Evolutionary conservation across 768 basidiomycete genomes (phyloP), one percentile per base, ranked within the genome.

Genomic region (Pleurotus cornucopiae): DNA sequence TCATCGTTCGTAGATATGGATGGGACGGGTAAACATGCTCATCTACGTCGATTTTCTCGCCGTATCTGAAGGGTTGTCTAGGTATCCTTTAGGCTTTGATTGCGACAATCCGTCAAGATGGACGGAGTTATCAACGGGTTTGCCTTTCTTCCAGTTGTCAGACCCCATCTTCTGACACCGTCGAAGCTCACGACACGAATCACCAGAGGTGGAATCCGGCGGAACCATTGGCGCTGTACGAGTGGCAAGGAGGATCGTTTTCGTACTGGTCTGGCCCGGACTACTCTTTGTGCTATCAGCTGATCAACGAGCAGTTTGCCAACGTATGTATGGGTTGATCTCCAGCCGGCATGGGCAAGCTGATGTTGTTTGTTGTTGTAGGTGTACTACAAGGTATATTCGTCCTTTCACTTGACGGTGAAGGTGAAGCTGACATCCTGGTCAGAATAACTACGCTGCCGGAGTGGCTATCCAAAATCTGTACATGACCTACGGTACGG

Each of bases 41-140:
- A 41, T 20, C 6, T 43, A 57, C 41, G 4, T 43, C 13, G 3
- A 21, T 47, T 20, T 14, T 13, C 2, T 46, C 14, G 7, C 21
- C 6, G 7, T 51, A 9, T 51, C 38, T 37, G 37, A 49, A 52
- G 26, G 45, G 54, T 49, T 2, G 41, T n/a, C 9, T 52, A 67
- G 70, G 12, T 87, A 86, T 55, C 84, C 84, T 1, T 81, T 87
- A 64, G 71, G 73, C 3, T 88, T 87, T 62, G 84, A 88, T 61
- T 88, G 86, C 62, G 80, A 82, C 21, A 74, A 81, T 56, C 84
- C 86, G 7, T 65, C 66, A 3, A 63, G 63, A 6, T 88, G 86
- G 86, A 72, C 62, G 6, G 78, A 73, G 53, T 60, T 73, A 6
- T 67, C 69, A 3, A 71, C 69, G 4, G 64, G 71, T 71, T 46